A percentile compares a stretch with the other conserved stretches of the same genome.
Evolutionary conservation across 2,329 filamentous ascomycete genomes (phyloP).

Genomic region (Anthostomella pinea): DNA sequence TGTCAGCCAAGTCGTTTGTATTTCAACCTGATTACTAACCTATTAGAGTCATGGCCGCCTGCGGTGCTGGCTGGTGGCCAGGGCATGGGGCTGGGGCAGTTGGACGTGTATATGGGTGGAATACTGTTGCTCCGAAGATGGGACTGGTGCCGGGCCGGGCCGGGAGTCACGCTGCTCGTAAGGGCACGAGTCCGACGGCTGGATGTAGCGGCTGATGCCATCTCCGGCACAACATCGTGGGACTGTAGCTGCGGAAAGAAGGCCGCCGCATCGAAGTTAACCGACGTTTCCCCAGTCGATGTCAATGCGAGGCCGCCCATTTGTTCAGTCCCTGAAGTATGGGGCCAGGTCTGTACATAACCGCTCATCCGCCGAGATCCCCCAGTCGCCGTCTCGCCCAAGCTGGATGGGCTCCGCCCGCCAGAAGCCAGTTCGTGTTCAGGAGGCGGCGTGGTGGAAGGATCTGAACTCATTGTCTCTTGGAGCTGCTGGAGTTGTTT

Average conservation of each 20-base stretch:
- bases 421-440: slow-evolving; percentile 27
- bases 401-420: slow-evolving; percentile 24
- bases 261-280: slow-evolving; percentile 23
- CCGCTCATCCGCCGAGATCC: slow-evolving; percentile 24
- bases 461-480: slow-evolving; percentile 24
- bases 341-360: slow-evolving; percentile 29
- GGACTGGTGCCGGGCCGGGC: slow-evolving; percentile 19
- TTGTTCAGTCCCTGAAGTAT: slow-evolving; percentile 21
- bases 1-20: slow-evolving; percentile 2
- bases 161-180: slow-evolving; percentile 20
- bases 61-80: slow-evolving; percentile 23
- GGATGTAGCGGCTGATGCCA: slow-evolving; percentile 16
- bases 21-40: slow-evolving; percentile 13
- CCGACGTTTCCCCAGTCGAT: slow-evolving; percentile 23
- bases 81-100: slow-evolving; percentile 24
- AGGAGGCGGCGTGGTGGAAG: slow-evolving; percentile 27
- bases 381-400: slow-evolving; percentile 20
- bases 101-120: slow-evolving; percentile 25
- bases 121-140: slow-evolving; percentile 31
- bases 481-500: slow-evolving; percentile 33
- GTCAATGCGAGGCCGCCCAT: slow-evolving; percentile 27
- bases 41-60: slow-evolving; percentile 23
- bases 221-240: slow-evolving; percentile 24
- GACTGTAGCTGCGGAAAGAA: slow-evolving; percentile 23
- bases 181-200: slow-evolving; percentile 24